These are phyloP conservation scores for Polytrichum formosum DNA, from an alignment of 225 moss, liverwort and hornwort species.

Conservation along the genomic window DNA sequence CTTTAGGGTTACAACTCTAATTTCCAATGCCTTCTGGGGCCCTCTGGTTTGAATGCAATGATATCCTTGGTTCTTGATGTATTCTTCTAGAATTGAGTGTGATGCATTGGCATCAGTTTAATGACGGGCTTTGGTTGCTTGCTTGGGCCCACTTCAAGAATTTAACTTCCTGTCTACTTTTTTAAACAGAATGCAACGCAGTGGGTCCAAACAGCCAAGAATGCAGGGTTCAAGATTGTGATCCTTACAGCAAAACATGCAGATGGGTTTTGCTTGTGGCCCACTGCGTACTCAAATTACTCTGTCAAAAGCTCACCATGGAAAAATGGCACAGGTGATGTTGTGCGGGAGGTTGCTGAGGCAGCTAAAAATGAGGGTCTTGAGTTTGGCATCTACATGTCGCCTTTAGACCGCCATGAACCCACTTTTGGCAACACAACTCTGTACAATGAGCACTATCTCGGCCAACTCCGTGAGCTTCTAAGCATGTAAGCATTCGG, in stretches of 20 bases:
- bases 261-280: slow-evolving; percentile 97
- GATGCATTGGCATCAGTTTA: not conserved
- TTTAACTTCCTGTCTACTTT: no score
- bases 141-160: no score
- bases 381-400: slow-evolving; percentile 78
- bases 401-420: slow-evolving; percentile 91
- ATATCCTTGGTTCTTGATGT: no score
- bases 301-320: slow-evolving; percentile 73
- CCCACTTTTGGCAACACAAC: slow-evolving; percentile 58
- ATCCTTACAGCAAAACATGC: slow-evolving; percentile 88
- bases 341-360: slow-evolving; percentile 64
- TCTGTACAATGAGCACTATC: slow-evolving; percentile 77
- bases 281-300: slow-evolving; percentile 70
- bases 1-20: no score
- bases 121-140: no score
- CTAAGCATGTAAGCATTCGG: slow-evolving; percentile 51
- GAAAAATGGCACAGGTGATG: slow-evolving; percentile 69
- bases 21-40: no score
- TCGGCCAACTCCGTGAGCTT: slow-evolving; percentile 77
- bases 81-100: not conserved
- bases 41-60: no score
- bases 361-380: slow-evolving; percentile 62
- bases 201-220: slow-evolving; percentile 72
- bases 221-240: slow-evolving; percentile 69
- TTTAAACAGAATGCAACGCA: slow-evolving; percentile 57